Percentiles rank a stretch among this genome's conserved stretches.
These are phyloP conservation scores for Cylindrotheca closterium DNA, from an alignment of 108 stramenopile genomes.

Conservation along the genomic window DNA sequence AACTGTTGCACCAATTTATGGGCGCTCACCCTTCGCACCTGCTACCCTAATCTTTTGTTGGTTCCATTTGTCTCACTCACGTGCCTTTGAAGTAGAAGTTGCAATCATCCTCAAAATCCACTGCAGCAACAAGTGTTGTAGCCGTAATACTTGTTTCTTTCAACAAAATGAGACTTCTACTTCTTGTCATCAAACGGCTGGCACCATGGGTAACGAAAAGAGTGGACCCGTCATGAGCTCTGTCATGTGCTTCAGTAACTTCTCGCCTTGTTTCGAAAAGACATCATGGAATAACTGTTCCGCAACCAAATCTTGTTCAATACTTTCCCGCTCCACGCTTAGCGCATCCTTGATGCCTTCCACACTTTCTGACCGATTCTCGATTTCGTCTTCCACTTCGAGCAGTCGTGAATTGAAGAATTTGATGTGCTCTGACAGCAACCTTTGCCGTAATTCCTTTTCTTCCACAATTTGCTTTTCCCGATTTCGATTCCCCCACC, in stretches of 20 bases:
- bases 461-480: constrained; percentile 10
- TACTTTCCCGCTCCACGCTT: neutral
- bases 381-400: constrained; percentile 37
- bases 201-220: constrained; percentile 3
- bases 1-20: too few species aligned
- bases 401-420: constrained; percentile 37
- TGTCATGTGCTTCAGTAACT: constrained; percentile 21
- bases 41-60: too few species aligned
- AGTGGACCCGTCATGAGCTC: constrained; percentile 29
- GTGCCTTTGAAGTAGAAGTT: too few species aligned
- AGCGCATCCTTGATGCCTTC: constrained; percentile 28
- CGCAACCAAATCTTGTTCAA: constrained; percentile 22
- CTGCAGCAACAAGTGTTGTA: too few species aligned
- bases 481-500: constrained; percentile 20
- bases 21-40: too few species aligned
- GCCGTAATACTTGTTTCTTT: too few species aligned
- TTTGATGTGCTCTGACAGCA: constrained; percentile 33
- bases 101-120: too few species aligned
- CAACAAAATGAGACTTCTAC: too few species aligned
- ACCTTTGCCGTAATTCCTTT: constrained; percentile 24
- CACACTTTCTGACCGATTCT: constrained; percentile 23
- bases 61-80: too few species aligned
- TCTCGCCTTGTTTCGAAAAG: constrained; percentile 22
- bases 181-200: too few species aligned
- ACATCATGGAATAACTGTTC: constrained; percentile 12